These are phyloP conservation scores for Penicillium italicum DNA, from an alignment of 2,329 filamentous ascomycete genomes.

Conservation along the genomic window DNA sequence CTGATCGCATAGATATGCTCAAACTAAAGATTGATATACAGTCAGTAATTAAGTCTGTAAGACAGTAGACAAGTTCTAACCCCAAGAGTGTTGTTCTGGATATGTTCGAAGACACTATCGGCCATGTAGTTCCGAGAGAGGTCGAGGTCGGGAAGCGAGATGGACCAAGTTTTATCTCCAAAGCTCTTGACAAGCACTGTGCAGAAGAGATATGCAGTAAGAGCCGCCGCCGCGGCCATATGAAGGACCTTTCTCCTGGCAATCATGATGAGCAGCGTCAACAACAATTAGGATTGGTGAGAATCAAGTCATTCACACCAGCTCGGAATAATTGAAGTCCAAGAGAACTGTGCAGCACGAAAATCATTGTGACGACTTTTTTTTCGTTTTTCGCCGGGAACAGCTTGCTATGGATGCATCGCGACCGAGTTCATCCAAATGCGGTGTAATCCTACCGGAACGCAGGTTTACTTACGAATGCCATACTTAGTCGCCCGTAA, in stretches of 20 bases:
- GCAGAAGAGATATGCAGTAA: background rate
- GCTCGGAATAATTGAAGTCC: background rate
- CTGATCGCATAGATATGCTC: slow-evolving; percentile 48
- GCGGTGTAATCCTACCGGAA: no score
- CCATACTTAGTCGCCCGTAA: no score
- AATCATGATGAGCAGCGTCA: background rate
- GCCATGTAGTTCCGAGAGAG: background rate
- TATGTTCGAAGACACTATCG: slow-evolving; percentile 13
- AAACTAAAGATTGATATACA: slow-evolving; percentile 28
- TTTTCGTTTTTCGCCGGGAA: background rate
- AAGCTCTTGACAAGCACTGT: background rate
- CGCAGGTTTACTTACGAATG: no score
- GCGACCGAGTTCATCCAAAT: background rate
- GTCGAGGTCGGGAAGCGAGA: background rate
- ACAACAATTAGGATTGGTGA: background rate
- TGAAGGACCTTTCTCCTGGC: background rate
- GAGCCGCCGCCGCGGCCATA: background rate
- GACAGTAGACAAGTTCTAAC: slow-evolving; percentile 10
- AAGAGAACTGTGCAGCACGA: background rate
- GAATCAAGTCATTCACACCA: background rate
- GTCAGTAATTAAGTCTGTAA: background rate
- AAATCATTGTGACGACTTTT: background rate
- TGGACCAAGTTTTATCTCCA: background rate
- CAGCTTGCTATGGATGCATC: background rate
- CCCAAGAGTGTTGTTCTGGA: slow-evolving; percentile 29